Base-by-base conservation (phyloP, 805 yeast genomes). In the Yarrowia sp. region DNA sequence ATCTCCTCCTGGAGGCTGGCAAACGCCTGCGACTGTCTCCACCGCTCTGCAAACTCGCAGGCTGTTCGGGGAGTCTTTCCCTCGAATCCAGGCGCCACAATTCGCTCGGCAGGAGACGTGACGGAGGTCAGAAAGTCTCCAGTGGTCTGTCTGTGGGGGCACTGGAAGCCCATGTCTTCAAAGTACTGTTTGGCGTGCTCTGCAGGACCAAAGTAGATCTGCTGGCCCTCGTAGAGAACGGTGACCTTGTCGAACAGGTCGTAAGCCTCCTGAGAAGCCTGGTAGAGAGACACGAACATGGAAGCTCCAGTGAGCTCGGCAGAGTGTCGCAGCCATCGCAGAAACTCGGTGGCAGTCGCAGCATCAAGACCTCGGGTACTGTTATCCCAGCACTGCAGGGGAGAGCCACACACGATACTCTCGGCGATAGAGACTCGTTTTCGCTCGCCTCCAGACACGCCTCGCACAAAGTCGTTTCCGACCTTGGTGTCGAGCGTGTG, bases 401-500 rank as follows among this genome's bases (percentile, higher is more conserved):
- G 78, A 12, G 84, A 87, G 66, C 84, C 80, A 73, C 67, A 66
- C n/a, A 60, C 50, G 12, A 47, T 38, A 3, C 84, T 88, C 76
- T 87, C 91, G 3, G 88, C 90, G 72, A 87, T 83, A 3, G 90
- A 86, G 38, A 87, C 90, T 79, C 91, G 85, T 77, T 87, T 87
- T 72, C 91, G 79, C 78, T 87, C 89, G 77, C 91, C 91, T 73
- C 91, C 91, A 46, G 90, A 86, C 60, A 87, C 86, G 76, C 91
- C 91, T 76, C 89, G 82, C 24, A 87, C 85, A 68, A 83, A 85
- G 74, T 87, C 90, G 72, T 85, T 83, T 74, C 91, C 91, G 66
- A 87, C 90, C 61, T 85, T 80, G 19, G 91, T 87, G 70, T 85
- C 80, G 68, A 83, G 81, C 14, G 88, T 86, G 75, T 87, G 89